Evolutionary conservation across 1,139 yeast species (phyloP), one percentile per base, ranked within the genome.

Genomic region (Sugiyamaella novakii): DNA sequence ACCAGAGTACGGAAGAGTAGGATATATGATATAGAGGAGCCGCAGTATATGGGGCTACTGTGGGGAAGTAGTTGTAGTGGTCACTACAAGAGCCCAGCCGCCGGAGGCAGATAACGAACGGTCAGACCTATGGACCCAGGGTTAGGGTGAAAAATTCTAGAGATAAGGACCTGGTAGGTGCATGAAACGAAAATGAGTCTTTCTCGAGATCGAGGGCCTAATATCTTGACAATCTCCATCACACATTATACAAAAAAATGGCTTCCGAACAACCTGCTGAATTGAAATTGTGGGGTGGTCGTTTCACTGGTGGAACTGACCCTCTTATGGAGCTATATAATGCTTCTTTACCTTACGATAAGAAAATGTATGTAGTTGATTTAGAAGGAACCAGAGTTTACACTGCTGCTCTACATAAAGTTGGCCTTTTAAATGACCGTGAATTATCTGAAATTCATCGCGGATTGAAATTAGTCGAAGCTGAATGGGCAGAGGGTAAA

Each of bases 261-360:
- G 18, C 25, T 21, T 12, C 34, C 6, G 36, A 33, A 24, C 46
- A 43, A 51, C 63, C 65, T 28, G 54, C 55, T 21, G 72, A 66
- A 70, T 71, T 67, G 57, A 89, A 84, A 69, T 77, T 94, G 58
- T 92, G 99, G 99, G 99, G 99, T 60, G 99, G 99, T 64, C 82
- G 99, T 69, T 92, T 92, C 72, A 92, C 98, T 51, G 97, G 77
- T 43, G 92, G 92, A 56, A 83, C 96, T 19, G 99, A 92, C 62
- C 98, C 99, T 5, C 75, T 92, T 64, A 92, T 92, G 99, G 95
- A 92, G 66, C 76, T 89, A 50, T 92, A 92, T 76, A 94, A 92
- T 72, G 96, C 98, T 1, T 91, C 98, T 1, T 75, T 92, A 58
- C 98, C 98, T 2, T 94, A 92, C 63, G 99, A 92, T 70, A 78